phyloP scores from a whole-genome alignment of 305 asterid genomes.

The Caryopteris hybrid region DNA sequence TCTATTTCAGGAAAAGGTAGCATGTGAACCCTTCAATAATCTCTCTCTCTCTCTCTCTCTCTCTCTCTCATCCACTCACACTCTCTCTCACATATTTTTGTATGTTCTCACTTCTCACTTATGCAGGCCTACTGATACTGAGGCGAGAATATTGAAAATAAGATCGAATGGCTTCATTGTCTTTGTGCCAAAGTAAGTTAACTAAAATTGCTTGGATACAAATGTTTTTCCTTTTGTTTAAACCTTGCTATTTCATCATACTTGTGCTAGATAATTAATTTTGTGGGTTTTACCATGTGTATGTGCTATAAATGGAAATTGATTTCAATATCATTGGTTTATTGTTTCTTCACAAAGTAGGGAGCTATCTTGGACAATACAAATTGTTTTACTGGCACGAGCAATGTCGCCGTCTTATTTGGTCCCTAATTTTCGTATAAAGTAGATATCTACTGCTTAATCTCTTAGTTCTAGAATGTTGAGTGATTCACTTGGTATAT shows the following conservation, averaged over 20 bases:
- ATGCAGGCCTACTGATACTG: constrained; percentile 92
- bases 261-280: not conserved
- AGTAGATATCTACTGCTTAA: not conserved
- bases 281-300: not conserved
- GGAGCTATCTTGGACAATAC: constrained; percentile 1
- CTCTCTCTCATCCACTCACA: not conserved
- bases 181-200: constrained; percentile 83
- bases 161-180: constrained; percentile 94
- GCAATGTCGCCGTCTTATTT: not conserved
- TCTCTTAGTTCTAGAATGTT: not conserved
- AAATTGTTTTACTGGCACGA: not conserved
- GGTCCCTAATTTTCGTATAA: not conserved
- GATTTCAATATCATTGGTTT: not conserved
- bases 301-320: constrained; percentile 1
- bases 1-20: constrained; percentile 86
- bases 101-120: constrained; percentile 4
- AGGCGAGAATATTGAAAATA: constrained; percentile 87
- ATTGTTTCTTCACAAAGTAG: not conserved
- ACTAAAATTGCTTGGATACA: not conserved
- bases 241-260: not conserved
- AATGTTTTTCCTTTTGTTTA: not conserved
- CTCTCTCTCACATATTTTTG: constrained; percentile 8
- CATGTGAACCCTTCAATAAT: not conserved
- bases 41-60: not conserved
- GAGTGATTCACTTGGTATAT: not conserved